These are phyloP conservation scores for Suillus sp. DNA, from an alignment of 768 basidiomycete species.

Conservation along the genomic window DNA sequence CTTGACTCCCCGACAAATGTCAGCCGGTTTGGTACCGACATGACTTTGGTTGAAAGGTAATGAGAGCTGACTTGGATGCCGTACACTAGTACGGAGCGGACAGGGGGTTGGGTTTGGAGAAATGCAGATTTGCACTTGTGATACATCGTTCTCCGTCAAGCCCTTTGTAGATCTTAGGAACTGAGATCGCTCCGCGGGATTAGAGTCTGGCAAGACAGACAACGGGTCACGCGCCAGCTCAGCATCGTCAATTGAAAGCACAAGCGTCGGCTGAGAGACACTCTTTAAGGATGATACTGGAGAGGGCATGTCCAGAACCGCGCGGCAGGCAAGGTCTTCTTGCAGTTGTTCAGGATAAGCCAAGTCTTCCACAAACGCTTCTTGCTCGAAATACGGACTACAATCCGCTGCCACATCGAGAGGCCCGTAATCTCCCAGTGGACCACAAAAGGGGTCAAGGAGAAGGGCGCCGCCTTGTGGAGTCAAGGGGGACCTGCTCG, in stretches of 20 bases:
- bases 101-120: background rate
- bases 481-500: conserved; percentile 25
- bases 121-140: background rate
- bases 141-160: background rate
- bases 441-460: background rate
- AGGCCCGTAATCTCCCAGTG: background rate
- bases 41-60: background rate
- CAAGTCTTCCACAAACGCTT: background rate
- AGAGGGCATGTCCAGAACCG: background rate
- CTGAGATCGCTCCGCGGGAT: background rate
- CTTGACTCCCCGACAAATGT: conserved; percentile 4
- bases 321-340: conserved; percentile 24
- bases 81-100: background rate
- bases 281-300: background rate
- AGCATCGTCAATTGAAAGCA: background rate
- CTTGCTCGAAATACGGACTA: background rate
- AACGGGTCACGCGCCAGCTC: background rate
- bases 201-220: background rate
- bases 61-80: background rate
- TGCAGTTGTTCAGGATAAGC: conserved; percentile 7
- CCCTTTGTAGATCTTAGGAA: background rate
- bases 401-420: background rate
- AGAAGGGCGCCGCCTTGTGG: conserved; percentile 16
- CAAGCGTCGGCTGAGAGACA: background rate
- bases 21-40: background rate